Evolutionary conservation across 1,139 yeast genomes (phyloP), one percentile per base, ranked within the genome.

Genomic region (Debaryomyces sp.): DNA sequence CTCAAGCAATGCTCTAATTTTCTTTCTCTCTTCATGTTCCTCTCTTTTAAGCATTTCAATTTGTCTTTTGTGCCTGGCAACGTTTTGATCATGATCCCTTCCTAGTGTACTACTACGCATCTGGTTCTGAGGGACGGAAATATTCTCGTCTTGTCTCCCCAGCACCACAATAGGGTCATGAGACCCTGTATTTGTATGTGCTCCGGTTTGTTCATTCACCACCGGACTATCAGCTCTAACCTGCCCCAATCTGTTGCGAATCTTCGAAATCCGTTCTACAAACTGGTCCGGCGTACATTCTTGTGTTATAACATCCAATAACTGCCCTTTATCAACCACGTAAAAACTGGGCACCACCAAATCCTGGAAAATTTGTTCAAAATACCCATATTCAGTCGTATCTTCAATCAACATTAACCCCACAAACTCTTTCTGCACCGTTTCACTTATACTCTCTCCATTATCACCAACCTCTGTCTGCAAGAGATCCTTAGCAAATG

Each of bases 1-100:
- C 50, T 75, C 70, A 46, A 83, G 59, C 21, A 84, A 64, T 32
- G 71, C 70, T 46, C 81, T 62, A 15, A 85, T 75, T n/a, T 89
- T 70, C 44, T 77, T 75, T 38, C 77, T 75, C 53, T 85, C 91
- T 45, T 76, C 78, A 17, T 54, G 61, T 15, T 76, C 82, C 10
- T 57, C 55, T 46, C 60, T 62, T 38, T 62, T 64, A 46, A 72
- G 73, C 46, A 67, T 70, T 26, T 65, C 56, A 13, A 74, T 67
- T 49, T 73, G 70, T 46, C 73, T 73, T 47, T 73, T 75, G 56
- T 80, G 75, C 44, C 63, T 63, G 30, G 57, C 55, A 7, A 76
- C 72, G 2, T 36, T 43, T 13, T 43, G 30, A 21, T 35, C 27
- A 29, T 41, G 44, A 21, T 35, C 26, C 6, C 22, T 9, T 12